Percentiles rank a stretch among this genome's conserved stretches.
Evolutionary conservation across 2,329 filamentous ascomycete genomes (phyloP).

Genomic region (Colletotrichum cereale): DNA sequence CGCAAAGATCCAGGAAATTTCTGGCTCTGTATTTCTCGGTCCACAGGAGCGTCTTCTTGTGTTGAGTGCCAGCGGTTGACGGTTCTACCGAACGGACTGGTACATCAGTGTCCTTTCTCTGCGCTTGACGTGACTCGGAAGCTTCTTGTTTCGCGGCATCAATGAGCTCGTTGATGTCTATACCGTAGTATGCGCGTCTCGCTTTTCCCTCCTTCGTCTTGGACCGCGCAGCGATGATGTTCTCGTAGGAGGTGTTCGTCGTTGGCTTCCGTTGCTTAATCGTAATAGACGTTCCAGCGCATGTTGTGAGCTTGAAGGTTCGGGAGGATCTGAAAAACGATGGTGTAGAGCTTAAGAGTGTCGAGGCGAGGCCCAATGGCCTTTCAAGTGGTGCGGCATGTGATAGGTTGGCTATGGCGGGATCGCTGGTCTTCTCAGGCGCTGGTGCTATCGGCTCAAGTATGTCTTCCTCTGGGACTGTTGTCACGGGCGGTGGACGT

Average conservation of each 20-base stretch:
- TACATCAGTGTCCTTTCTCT: conserved; percentile 45
- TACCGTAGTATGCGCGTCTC: conserved; percentile 86
- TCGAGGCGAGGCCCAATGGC: conserved; percentile 8
- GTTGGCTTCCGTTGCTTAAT: conserved; percentile 66
- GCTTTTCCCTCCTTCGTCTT: conserved; percentile 76
- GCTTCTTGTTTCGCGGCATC: conserved; percentile 76
- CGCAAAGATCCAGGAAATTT: conserved; percentile 92
- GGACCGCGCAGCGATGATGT: conserved; percentile 76
- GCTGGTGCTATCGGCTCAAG: background rate
- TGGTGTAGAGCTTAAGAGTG: conserved; percentile 38
- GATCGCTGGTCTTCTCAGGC: background rate
- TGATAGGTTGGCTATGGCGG: background rate
- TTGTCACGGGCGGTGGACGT: conserved; percentile 9
- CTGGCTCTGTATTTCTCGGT: conserved; percentile 96
- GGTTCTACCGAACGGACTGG: conserved; percentile 60
- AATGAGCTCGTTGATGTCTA: conserved; percentile 89
- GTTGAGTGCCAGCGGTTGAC: conserved; percentile 51
- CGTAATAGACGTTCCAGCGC: conserved; percentile 67
- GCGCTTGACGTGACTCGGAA: conserved; percentile 48
- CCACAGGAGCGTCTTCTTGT: conserved; percentile 78
- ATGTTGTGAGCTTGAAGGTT: conserved; percentile 63
- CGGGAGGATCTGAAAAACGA: conserved; percentile 36
- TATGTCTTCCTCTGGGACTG: conserved; percentile 1
- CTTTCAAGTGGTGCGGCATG: background rate
- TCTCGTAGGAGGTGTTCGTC: conserved; percentile 69